Conservation (phyloP, 2,329 filamentous ascomycete species). For the Colletotrichum cuscutae region DNA sequence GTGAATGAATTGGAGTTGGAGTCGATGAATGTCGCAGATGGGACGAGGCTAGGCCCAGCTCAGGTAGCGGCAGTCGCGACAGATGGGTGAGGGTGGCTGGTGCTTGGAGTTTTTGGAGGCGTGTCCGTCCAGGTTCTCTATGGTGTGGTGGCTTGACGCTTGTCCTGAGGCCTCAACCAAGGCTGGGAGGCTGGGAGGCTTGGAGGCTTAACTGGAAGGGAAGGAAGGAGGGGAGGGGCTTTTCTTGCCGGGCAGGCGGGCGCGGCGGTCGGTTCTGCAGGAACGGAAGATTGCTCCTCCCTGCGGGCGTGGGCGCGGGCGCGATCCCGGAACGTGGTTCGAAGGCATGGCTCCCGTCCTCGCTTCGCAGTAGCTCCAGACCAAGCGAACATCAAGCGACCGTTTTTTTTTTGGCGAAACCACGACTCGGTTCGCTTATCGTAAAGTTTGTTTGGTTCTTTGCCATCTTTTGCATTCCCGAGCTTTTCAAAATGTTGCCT, state of each 20-base stretch:
- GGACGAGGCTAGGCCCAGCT: background rate
- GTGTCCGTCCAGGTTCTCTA: background rate
- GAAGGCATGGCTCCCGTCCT: slow-evolving; percentile 39
- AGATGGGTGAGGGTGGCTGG: background rate
- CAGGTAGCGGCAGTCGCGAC: background rate
- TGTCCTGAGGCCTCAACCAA: background rate
- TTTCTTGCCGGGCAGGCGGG: background rate
- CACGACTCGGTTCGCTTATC: slow-evolving; percentile 35
- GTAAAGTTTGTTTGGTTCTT: slow-evolving; percentile 35
- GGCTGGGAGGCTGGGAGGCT: background rate
- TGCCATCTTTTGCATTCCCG: slow-evolving; percentile 14
- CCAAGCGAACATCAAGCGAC: slow-evolving; percentile 46
- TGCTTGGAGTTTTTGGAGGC: background rate
- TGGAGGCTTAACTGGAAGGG: background rate
- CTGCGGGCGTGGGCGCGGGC: slow-evolving; percentile 24
- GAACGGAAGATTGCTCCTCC: slow-evolving; percentile 33
- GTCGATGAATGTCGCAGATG: background rate
- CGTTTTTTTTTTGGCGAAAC: slow-evolving; percentile 25
- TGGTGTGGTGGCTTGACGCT: background rate
- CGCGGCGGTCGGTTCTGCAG: slow-evolving; percentile 19
- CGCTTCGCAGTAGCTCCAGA: slow-evolving; percentile 48
- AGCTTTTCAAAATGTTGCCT: slow-evolving; percentile 9
- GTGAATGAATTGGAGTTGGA: background rate
- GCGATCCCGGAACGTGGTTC: slow-evolving; percentile 30
- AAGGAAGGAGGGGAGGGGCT: background rate